Evolutionary conservation across 2,329 filamentous ascomycete species (phyloP).

Genomic region (Claviceps lovelessii): DNA sequence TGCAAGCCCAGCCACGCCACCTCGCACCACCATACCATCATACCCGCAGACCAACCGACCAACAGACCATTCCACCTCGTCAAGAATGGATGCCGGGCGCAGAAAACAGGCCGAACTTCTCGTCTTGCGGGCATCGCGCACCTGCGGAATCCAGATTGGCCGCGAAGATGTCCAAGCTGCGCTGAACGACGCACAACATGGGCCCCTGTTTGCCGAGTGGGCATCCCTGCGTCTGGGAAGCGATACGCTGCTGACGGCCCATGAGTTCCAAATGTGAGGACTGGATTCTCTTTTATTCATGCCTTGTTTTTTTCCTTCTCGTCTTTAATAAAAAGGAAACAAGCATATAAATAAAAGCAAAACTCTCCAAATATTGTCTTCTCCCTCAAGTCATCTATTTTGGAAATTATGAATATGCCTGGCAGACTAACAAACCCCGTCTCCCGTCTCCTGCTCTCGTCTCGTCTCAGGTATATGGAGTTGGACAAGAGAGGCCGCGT

Average conservation of each 20-base stretch:
- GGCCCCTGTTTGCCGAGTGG: slow-evolving; percentile 31
- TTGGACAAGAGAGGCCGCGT: slow-evolving; percentile 35
- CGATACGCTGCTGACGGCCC: slow-evolving; percentile 38
- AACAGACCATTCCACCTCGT: too few species aligned
- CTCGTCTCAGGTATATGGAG: slow-evolving; percentile 29
- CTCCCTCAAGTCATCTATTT: not conserved
- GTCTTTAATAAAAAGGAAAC: too few species aligned
- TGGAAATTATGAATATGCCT: not conserved
- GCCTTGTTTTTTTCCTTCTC: too few species aligned
- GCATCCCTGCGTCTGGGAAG: slow-evolving; percentile 30
- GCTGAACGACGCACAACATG: slow-evolving; percentile 21
- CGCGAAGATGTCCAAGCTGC: slow-evolving; percentile 25
- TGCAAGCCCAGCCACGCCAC: not conserved
- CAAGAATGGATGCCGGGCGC: slow-evolving; percentile 14
- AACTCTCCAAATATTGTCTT: not conserved
- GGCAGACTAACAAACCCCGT: not conserved
- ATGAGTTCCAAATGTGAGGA: slow-evolving; percentile 37
- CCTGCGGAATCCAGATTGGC: slow-evolving; percentile 17
- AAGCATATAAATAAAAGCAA: not conserved
- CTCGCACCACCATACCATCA: not conserved
- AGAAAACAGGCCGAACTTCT: slow-evolving; percentile 19
- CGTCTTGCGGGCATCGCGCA: slow-evolving; percentile 18
- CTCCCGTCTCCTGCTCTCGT: not conserved
- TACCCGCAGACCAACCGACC: not conserved
- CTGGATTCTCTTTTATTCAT: too few species aligned